Conservation (phyloP, 2,329 filamentous ascomycete genomes). For the Aspergillaceae sp. region DNA sequence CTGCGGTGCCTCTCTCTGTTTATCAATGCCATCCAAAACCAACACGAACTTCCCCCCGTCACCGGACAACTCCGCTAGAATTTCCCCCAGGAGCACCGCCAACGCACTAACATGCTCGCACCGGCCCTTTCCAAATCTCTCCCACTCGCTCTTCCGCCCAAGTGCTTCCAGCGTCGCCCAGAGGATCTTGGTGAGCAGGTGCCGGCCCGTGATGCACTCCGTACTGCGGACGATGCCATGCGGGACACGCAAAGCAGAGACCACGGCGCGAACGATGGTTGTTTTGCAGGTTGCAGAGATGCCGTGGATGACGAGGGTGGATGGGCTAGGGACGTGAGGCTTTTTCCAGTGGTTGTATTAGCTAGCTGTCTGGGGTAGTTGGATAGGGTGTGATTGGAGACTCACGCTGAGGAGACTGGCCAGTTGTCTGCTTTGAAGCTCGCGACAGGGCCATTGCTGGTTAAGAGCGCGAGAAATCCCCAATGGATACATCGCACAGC, state of each 20-base stretch:
- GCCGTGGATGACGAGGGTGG: constrained; percentile 72
- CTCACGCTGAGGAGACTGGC: constrained; percentile 34
- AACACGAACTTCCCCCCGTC: constrained; percentile 59
- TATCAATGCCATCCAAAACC: constrained; percentile 81
- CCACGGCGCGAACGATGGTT: constrained; percentile 55
- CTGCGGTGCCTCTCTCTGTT: constrained; percentile 67
- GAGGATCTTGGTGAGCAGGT: constrained; percentile 40
- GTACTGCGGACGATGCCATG: constrained; percentile 36
- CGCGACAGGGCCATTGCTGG: constrained; percentile 37
- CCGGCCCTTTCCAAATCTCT: constrained; percentile 44
- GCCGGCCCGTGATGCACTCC: constrained; percentile 39
- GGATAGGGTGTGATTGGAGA: constrained; percentile 2
- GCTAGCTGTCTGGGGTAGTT: too few species aligned
- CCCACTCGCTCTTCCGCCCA: constrained; percentile 31
- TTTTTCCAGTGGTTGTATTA: constrained; percentile 7
- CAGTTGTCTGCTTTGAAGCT: constrained; percentile 34
- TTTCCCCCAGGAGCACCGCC: constrained; percentile 56
- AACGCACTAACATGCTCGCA: constrained; percentile 78
- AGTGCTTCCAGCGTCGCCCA: constrained; percentile 31
- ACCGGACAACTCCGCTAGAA: constrained; percentile 24
- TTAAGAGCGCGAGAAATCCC: constrained; percentile 29
- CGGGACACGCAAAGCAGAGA: constrained; percentile 50
- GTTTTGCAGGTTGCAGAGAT: constrained; percentile 83
- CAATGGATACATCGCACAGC: constrained; percentile 21
- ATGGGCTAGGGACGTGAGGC: constrained; percentile 53